A percentile compares a stretch with the other conserved stretches of the same genome.
Conservation (phyloP, 78 protist species). For the Planoprotostelium fungivorum region DNA sequence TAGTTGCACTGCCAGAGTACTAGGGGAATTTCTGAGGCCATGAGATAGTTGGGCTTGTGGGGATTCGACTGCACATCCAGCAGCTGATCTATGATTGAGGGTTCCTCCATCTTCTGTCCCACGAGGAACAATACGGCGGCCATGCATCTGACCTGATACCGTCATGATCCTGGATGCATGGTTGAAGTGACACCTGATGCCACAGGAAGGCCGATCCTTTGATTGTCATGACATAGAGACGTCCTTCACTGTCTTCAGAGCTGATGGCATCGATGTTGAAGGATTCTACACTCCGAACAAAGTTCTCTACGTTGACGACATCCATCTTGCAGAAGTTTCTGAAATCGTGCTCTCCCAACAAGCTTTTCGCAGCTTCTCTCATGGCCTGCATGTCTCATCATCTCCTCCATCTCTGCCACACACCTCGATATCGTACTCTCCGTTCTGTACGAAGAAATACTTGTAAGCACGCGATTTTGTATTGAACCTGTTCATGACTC, state of each 20-base stretch:
- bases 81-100: conserved; percentile 11
- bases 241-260: neutral
- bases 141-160: conserved; percentile 59
- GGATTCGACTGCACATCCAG: conserved; percentile 14
- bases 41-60: conserved; percentile 39
- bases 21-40: conserved; percentile 60
- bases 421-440: conserved; percentile 9
- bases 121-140: conserved; percentile 41
- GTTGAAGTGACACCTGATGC: neutral
- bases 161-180: neutral
- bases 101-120: conserved; percentile 23
- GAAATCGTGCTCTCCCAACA: conserved; percentile 48
- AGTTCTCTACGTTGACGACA: neutral
- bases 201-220: neutral
- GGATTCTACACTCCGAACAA: neutral
- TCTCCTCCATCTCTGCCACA: neutral
- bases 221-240: neutral
- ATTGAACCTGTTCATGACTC: no score
- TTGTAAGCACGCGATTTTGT: conserved; percentile 47
- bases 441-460: conserved; percentile 25
- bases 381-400: no score
- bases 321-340: conserved; percentile 34
- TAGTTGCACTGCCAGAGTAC: conserved; percentile 53
- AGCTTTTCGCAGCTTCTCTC: conserved; percentile 41
- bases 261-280: neutral